Percentiles rank a stretch among this genome's conserved stretches.
Evolutionary conservation across 495 filamentous ascomycete genomes (phyloP).

Genomic region (Aspergillus panamensis): DNA sequence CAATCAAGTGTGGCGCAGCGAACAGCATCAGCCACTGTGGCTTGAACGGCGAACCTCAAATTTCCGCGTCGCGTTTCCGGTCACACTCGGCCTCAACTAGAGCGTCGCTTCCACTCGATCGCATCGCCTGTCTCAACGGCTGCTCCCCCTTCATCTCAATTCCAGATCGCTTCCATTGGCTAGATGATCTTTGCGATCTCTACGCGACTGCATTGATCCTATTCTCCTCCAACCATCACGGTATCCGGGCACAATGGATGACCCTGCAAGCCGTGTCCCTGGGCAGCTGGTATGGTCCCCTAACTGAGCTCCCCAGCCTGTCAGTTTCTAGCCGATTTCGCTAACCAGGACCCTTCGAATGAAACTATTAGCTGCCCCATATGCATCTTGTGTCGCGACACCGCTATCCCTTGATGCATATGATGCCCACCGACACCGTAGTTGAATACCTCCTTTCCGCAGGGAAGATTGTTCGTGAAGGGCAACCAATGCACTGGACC

Average conservation of each 20-base stretch:
- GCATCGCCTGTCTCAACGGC: slow-evolving; percentile 5
- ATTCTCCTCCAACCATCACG: slow-evolving; percentile 9
- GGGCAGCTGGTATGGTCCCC: slow-evolving; percentile 51
- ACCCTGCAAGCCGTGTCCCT: slow-evolving; percentile 62
- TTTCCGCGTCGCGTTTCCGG: slow-evolving; percentile 42
- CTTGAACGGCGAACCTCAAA: slow-evolving; percentile 24
- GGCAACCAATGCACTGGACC: slow-evolving; percentile 82
- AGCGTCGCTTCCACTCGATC: slow-evolving; percentile 17
- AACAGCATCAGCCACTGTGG: slow-evolving; percentile 8
- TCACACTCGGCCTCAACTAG: slow-evolving; percentile 10
- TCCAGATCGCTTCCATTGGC: slow-evolving; percentile 15
- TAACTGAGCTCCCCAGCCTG: background rate
- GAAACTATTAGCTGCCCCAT: slow-evolving; percentile 63
- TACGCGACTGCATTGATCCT: slow-evolving; percentile 20
- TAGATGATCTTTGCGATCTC: background rate
- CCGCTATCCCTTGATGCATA: slow-evolving; percentile 63
- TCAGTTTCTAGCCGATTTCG: slow-evolving; percentile 8
- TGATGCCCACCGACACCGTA: slow-evolving; percentile 64
- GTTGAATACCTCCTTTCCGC: slow-evolving; percentile 74
- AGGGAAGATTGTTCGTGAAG: slow-evolving; percentile 72
- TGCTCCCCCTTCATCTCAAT: slow-evolving; percentile 12
- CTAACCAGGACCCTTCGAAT: background rate
- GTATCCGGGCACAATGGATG: slow-evolving; percentile 50
- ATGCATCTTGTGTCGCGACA: slow-evolving; percentile 80
- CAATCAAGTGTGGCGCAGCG: background rate